phyloP scores from a whole-genome alignment of 306 rosid genomes.

The Adenanthera pavonina region DNA sequence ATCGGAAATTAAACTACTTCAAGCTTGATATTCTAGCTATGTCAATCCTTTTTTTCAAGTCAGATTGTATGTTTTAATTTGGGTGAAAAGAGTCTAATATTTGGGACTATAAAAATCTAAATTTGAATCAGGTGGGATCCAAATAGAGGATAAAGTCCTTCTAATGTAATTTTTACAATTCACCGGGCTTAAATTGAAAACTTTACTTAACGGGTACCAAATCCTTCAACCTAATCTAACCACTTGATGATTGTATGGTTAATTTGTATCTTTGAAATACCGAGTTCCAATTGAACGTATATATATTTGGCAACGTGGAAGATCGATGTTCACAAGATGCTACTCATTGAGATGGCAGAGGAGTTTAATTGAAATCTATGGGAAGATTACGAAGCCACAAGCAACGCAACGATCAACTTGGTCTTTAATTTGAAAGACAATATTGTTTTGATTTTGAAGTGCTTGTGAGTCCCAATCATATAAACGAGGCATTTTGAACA shows the following conservation, averaged over 20 bases:
- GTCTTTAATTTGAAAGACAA: conserved; percentile 14
- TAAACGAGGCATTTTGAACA: not conserved
- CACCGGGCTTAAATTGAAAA: no score
- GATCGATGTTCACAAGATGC: conserved; percentile 37
- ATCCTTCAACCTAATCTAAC: no score
- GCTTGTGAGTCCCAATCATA: conserved; percentile 41
- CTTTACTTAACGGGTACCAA: no score
- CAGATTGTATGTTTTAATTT: not conserved
- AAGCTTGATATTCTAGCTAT: not conserved
- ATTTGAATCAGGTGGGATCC: no score
- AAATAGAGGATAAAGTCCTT: no score
- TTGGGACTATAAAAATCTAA: no score
- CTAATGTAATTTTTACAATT: no score
- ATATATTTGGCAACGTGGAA: conserved; percentile 20
- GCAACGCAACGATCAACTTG: conserved; percentile 29
- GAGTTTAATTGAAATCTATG: conserved; percentile 38
- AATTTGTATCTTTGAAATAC: no score
- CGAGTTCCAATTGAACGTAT: not conserved
- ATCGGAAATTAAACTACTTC: not conserved
- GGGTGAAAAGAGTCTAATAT: no score
- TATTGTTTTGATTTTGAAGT: conserved; percentile 13
- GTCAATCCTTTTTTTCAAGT: not conserved
- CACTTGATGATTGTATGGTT: no score
- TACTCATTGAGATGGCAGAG: conserved; percentile 14
- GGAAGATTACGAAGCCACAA: conserved; percentile 32